These are phyloP conservation scores for Xylaria arbuscula DNA, from an alignment of 2,329 filamentous ascomycete genomes.

Conservation along the genomic window DNA sequence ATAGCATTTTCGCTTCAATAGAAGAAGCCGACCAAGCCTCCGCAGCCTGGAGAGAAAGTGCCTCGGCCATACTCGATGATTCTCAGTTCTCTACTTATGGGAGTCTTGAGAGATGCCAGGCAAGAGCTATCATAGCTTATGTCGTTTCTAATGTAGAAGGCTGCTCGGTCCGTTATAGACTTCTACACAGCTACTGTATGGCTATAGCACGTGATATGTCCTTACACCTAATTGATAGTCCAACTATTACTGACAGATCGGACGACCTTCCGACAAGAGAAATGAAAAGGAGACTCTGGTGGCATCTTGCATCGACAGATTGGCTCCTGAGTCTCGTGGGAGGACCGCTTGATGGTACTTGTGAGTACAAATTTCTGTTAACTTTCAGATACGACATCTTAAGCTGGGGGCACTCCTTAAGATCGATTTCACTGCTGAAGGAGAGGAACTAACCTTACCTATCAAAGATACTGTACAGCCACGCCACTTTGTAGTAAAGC, in stretches of 20 bases:
- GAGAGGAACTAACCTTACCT: conserved; percentile 47
- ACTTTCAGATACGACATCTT: background rate
- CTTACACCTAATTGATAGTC: conserved; percentile 56
- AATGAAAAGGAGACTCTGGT: conserved; percentile 57
- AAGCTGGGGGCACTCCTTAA: background rate
- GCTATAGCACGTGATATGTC: conserved; percentile 51
- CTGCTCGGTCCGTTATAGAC: conserved; percentile 50
- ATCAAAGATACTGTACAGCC: conserved; percentile 54
- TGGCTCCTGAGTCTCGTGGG: conserved; percentile 50
- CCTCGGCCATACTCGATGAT: conserved; percentile 53
- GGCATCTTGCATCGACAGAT: conserved; percentile 56
- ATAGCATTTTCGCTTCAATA: conserved; percentile 36
- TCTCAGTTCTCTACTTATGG: conserved; percentile 44
- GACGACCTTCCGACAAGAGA: conserved; percentile 49
- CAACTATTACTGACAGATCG: conserved; percentile 38
- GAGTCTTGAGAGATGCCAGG: conserved; percentile 54
- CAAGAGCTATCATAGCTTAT: conserved; percentile 53
- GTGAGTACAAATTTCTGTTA: conserved; percentile 19
- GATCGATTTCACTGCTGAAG: background rate
- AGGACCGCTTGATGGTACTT: conserved; percentile 36
- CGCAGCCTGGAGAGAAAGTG: conserved; percentile 44
- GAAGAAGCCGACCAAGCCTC: conserved; percentile 39
- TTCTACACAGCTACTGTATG: conserved; percentile 47
- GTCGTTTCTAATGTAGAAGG: conserved; percentile 55
- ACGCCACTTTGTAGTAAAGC: conserved; percentile 54